Evolutionary conservation across 2,329 filamentous ascomycete genomes (phyloP).

Genomic region (Cryphonectria carpinicola): DNA sequence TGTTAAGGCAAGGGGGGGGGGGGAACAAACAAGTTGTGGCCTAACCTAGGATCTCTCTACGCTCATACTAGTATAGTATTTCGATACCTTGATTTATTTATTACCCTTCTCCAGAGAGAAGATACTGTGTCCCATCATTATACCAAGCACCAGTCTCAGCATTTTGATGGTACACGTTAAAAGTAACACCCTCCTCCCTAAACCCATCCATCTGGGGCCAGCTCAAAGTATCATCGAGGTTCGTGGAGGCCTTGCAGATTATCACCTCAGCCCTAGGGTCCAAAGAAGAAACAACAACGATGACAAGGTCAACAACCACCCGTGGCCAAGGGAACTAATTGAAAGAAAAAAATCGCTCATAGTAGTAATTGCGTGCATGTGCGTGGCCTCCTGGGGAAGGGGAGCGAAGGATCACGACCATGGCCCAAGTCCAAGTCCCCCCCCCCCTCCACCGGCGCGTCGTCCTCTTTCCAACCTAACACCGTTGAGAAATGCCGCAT

Average conservation of each 20-base stretch:
- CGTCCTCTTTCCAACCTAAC: background rate
- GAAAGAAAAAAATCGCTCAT: conserved; percentile 3
- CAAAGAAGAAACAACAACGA: background rate
- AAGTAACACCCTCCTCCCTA: background rate
- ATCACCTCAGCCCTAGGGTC: background rate
- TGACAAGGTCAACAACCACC: background rate
- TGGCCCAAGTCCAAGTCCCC: background rate
- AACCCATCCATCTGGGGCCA: background rate
- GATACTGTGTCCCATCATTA: background rate
- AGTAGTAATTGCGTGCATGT: background rate
- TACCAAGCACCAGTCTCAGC: background rate
- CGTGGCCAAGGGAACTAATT: background rate
- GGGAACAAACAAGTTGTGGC: background rate
- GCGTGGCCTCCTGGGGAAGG: background rate
- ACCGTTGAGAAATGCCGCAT: conserved; percentile 7
- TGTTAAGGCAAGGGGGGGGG: background rate
- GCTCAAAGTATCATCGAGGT: background rate
- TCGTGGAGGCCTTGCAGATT: background rate
- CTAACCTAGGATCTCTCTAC: background rate
- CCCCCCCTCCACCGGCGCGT: too few species aligned
- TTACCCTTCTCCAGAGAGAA: background rate
- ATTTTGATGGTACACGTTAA: background rate
- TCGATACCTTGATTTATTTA: background rate
- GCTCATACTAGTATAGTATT: background rate
- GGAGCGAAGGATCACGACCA: background rate